Evolutionary conservation across 2,329 filamentous ascomycete genomes (phyloP).

Genomic region (Raffaelea deltoideospora): DNA sequence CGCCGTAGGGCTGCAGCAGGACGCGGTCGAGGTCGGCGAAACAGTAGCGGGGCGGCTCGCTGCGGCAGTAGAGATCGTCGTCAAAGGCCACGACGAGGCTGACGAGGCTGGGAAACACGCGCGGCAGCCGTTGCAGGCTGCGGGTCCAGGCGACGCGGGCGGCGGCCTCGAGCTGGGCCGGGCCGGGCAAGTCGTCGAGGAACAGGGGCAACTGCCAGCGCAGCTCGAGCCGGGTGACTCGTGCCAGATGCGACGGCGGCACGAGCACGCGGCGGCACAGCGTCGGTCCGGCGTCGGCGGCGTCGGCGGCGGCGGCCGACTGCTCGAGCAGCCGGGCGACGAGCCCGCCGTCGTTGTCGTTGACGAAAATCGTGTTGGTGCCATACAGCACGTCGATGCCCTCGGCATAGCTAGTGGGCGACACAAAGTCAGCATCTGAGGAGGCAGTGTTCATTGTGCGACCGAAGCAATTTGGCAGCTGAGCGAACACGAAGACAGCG

Average conservation of each 20-base stretch:
- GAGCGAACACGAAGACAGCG: not conserved
- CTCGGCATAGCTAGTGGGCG: not conserved
- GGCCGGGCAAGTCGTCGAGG: not conserved
- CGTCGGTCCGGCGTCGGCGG: not conserved
- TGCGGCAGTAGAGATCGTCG: not conserved
- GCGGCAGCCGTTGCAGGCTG: not conserved
- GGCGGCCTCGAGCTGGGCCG: not conserved
- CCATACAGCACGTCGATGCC: not conserved
- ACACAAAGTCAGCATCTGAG: too few species aligned
- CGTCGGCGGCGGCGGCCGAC: not conserved
- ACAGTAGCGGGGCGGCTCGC: not conserved
- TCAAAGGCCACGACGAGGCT: not conserved
- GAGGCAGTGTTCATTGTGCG: too few species aligned
- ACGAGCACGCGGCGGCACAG: not conserved
- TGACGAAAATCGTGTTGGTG: not conserved
- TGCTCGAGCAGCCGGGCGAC: not conserved
- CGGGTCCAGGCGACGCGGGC: not conserved
- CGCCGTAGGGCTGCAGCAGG: not conserved
- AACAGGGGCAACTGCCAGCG: not conserved
- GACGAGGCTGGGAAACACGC: not conserved
- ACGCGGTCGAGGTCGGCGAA: not conserved
- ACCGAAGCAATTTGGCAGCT: not conserved
- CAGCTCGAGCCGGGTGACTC: not conserved
- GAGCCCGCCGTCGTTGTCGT: too few species aligned
- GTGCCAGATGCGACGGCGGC: not conserved